Conservation (phyloP, 2,329 filamentous ascomycete species). For the Cladosporium sp. region DNA sequence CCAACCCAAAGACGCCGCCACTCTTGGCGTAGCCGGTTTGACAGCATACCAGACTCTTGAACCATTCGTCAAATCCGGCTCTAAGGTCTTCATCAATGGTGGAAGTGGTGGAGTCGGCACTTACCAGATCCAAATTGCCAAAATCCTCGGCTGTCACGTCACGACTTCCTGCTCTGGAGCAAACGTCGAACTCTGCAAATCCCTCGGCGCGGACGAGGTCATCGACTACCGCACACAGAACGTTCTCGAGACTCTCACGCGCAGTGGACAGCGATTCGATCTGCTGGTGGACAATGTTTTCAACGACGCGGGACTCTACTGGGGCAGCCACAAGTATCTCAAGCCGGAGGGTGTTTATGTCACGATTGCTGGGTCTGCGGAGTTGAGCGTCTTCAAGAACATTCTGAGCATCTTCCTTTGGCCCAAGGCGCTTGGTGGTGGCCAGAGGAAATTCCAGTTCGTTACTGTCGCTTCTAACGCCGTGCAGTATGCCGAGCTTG, state of each 20-base stretch:
- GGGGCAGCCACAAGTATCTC: constrained; percentile 48
- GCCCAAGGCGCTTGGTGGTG: constrained; percentile 49
- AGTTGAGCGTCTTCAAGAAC: constrained; percentile 28
- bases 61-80: constrained; percentile 33
- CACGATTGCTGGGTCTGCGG: constrained; percentile 44
- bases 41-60: constrained; percentile 34
- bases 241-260: constrained; percentile 43
- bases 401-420: constrained; percentile 37
- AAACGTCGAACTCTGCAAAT: constrained; percentile 53
- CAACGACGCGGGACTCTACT: constrained; percentile 47
- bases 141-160: constrained; percentile 54
- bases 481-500: constrained; percentile 48
- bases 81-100: constrained; percentile 59
- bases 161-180: constrained; percentile 52
- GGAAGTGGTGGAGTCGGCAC: constrained; percentile 58
- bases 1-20: constrained; percentile 31
- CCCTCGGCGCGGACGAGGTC: constrained; percentile 58
- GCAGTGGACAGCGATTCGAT: constrained; percentile 44
- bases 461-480: constrained; percentile 34
- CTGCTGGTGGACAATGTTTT: constrained; percentile 56
- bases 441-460: constrained; percentile 41
- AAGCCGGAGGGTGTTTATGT: constrained; percentile 47
- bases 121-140: constrained; percentile 59
- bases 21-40: constrained; percentile 31
- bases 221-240: constrained; percentile 54